These are phyloP conservation scores for Dioscorea zingiberensis DNA, from an alignment of 106 monocot genomes.

Conservation along the genomic window DNA sequence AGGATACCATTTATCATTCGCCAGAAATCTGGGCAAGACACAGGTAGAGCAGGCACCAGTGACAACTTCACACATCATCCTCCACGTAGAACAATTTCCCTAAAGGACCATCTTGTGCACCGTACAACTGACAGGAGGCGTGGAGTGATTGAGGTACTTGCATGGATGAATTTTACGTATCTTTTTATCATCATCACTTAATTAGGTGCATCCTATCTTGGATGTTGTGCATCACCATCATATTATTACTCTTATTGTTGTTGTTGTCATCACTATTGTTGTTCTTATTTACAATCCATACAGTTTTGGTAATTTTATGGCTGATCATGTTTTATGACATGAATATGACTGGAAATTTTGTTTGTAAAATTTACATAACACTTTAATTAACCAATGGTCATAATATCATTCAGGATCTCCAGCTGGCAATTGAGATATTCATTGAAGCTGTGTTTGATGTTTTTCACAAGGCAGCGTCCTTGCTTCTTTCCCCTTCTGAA, in stretches of 20 bases:
- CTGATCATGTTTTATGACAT: background rate
- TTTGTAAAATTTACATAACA: too few species aligned
- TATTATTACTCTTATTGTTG: too few species aligned
- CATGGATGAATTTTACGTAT: background rate
- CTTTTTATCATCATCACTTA: conserved; percentile 4
- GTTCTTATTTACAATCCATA: too few species aligned
- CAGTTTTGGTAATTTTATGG: background rate
- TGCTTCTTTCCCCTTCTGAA: conserved; percentile 79
- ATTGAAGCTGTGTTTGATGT: conserved; percentile 85
- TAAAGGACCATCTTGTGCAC: conserved; percentile 66
- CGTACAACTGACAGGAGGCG: conserved; percentile 85
- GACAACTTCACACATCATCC: background rate
- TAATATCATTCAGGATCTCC: conserved; percentile 69
- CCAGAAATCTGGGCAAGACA: conserved; percentile 24
- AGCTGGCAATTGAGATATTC: conserved; percentile 84
- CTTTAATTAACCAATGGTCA: background rate
- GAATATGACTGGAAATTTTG: too few species aligned
- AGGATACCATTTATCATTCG: conserved; percentile 42
- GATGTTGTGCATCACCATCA: too few species aligned
- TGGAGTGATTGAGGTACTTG: conserved; percentile 85
- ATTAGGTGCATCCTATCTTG: conserved; percentile 59
- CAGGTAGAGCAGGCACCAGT: conserved; percentile 6
- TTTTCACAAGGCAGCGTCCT: conserved; percentile 76
- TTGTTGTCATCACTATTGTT: too few species aligned
- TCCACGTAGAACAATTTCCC: conserved; percentile 18